Evolutionary conservation across 208 protist species (phyloP), one percentile per base, ranked within the genome.

Genomic region (Naegleria fowleri): DNA sequence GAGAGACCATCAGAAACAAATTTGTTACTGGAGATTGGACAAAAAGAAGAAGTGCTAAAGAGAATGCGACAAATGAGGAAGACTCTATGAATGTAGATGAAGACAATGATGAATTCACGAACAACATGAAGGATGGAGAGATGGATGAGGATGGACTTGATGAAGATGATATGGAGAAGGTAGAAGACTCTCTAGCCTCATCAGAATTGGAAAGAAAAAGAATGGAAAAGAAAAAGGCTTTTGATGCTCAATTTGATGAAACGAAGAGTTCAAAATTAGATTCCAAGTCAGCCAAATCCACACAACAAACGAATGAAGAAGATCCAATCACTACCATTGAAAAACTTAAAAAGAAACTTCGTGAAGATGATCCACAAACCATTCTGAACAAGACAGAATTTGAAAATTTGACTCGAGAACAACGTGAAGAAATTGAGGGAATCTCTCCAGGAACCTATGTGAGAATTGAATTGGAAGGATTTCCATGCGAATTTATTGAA

Each of bases 361-460:
- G 13, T n/a, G 25, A 36, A 51, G 86, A 87, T 79, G 88, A 85
- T 90, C 91, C 86, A 67, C 86, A 89, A 67, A 89, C 48, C 9
- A 67, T 67, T 67, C 29, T 89, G 40, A 89, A 89, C 25, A 89
- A 89, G n/a, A 67, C 86, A 9, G 86, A 89, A 67, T 89, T 89
- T 40, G 48, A 52, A 55, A 22, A 29, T 5, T 29, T 89, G 7
- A 1, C 22, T 9, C 7, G 15, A 89, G 13, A 89, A 89, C n/a
- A 43, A 67, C 22, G 86, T n/a, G 86, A 89, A 41, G 13, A 89
- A 40, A 89, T 89, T 55, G 96, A 97, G 16, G 96, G 98, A 90
- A 98, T 96, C 93, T 96, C 96, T 76, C 96, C 97, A 38, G 98
- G 98, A 29, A 91, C 97, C 25, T 99, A 99, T 93, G 95, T 99